phyloP scores from a whole-genome alignment of 305 asterid genomes.

The Withania somnifera region DNA sequence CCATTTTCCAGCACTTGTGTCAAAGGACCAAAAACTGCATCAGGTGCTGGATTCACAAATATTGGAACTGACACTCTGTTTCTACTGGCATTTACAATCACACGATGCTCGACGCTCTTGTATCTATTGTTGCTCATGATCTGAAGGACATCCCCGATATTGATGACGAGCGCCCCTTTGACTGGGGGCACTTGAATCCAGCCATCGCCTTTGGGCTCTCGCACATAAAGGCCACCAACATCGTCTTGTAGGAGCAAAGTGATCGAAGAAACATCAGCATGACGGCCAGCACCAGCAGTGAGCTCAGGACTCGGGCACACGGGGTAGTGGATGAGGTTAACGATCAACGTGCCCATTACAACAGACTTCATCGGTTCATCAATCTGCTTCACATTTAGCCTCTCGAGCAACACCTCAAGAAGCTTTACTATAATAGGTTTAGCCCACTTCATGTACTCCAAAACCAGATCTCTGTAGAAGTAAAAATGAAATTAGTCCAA shows the following conservation, averaged over 20 bases:
- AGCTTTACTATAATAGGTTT: conserved; percentile 31
- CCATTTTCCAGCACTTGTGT: conserved; percentile 33
- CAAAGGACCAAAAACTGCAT: conserved; percentile 36
- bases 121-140: conserved; percentile 45
- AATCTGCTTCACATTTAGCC: conserved; percentile 27
- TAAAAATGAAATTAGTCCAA: background rate
- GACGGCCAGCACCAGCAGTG: conserved; percentile 32
- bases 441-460: conserved; percentile 33
- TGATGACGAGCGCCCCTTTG: conserved; percentile 35
- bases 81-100: conserved; percentile 16
- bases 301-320: conserved; percentile 32
- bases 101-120: conserved; percentile 51
- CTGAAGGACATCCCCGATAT: conserved; percentile 39
- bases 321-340: conserved; percentile 31
- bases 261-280: conserved; percentile 31
- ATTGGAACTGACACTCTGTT: conserved; percentile 41
- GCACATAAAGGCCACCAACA: conserved; percentile 41
- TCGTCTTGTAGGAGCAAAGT: conserved; percentile 41
- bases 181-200: conserved; percentile 46
- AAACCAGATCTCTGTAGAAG: conserved; percentile 22
- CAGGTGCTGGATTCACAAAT: conserved; percentile 28
- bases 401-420: conserved; percentile 23
- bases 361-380: conserved; percentile 25
- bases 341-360: conserved; percentile 20
- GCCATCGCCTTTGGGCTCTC: conserved; percentile 9